A percentile compares a stretch with the other conserved stretches of the same genome.
Conservation (phyloP, 148 eudicot species). For the Agrostemma githago region DNA sequence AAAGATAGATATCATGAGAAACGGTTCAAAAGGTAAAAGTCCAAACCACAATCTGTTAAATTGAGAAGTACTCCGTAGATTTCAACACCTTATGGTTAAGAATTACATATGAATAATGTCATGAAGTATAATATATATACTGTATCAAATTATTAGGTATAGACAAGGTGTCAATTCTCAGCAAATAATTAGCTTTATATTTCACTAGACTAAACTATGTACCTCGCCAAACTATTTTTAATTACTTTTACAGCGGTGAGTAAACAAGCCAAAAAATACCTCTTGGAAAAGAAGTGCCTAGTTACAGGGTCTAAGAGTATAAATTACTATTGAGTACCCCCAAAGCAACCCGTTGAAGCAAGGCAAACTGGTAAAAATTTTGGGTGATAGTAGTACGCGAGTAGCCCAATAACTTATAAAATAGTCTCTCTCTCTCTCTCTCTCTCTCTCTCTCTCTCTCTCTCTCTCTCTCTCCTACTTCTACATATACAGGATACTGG, state of each 20-base stretch:
- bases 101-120: background rate
- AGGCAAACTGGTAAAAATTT: background rate
- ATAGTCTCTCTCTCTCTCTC: too few relatives aligned
- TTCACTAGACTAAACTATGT: background rate
- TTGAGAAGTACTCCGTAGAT: background rate
- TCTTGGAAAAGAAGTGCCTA: background rate
- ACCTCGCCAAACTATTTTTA: background rate
- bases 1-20: slow-evolving; percentile 11
- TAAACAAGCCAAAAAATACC: background rate
- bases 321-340: background rate
- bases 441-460: too few relatives aligned
- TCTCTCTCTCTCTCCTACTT: too few relatives aligned
- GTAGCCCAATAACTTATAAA: too few relatives aligned
- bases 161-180: background rate
- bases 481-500: too few relatives aligned
- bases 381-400: too few relatives aligned
- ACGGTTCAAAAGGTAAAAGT: background rate
- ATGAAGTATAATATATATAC: background rate
- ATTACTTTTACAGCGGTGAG: background rate
- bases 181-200: background rate
- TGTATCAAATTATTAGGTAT: too few relatives aligned
- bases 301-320: background rate
- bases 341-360: background rate
- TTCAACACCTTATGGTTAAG: slow-evolving; percentile 5
- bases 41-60: background rate